Base-by-base conservation (phyloP, 2,329 filamentous ascomycete genomes). In the Amauroascus verrucosus region DNA sequence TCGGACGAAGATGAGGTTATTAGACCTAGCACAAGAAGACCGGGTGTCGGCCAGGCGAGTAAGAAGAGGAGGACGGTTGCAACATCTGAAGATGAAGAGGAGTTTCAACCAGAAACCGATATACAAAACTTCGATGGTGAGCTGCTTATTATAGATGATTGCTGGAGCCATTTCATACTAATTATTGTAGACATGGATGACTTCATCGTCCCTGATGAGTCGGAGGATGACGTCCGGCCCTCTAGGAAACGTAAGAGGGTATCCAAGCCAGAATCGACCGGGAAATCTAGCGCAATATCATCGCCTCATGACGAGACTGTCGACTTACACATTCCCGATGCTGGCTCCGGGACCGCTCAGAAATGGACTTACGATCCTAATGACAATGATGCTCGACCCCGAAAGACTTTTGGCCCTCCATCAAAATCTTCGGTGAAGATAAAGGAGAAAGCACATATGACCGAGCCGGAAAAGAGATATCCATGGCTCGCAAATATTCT, bases 131-230 rank as follows among this genome's bases (percentile, higher is more conserved):
- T 69, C 67, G 78, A 75, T 43, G 77, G 77, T 56, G 76, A 79
- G 43, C 6, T 43, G n/a, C 6, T 43, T 30, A 1, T 13, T 13
- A 11, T 65, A 32, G 61, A 51, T 44, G 35, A 18, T 40, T 16
- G 24, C 44, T n/a, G 1, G 22, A 28, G 16, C 14, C 22, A 26
- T 13, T 7, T 2, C 18, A 41, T 11, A 38, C 55, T 57, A 50
- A 54, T 40, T 47, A 6, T 48, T 30, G 79, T 77, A 70, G 87
- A 93, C 51, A 81, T 94, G 73, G 88, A 84, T 57, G 86, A 95
- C 66, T 97, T 97, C 63, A 76, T 97, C 22, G 89, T 85, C 3
- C 82, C 85, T 0, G 90, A 96, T 62, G 88, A 94, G 40, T 91
- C 88, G 0, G 89, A 95, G 43, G 89, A 95, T 46, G 85, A 82